A percentile compares a stretch with the other conserved stretches of the same genome.
These are phyloP conservation scores for Oleoguttula mirabilis DNA, from an alignment of 495 filamentous ascomycete species.

Conservation along the genomic window DNA sequence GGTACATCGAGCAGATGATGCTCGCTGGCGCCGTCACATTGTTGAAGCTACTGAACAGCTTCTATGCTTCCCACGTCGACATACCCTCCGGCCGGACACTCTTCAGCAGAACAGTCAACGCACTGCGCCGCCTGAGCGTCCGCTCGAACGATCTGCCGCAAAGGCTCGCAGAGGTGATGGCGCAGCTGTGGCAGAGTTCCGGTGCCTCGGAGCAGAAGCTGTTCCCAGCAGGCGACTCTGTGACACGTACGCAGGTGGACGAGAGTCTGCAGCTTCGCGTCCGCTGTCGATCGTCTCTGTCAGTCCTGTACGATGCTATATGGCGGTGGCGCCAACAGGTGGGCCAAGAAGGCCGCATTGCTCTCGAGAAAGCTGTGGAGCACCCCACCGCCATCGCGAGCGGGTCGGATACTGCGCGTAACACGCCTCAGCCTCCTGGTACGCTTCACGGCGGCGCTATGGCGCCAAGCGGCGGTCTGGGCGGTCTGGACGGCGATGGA, in stretches of 20 bases:
- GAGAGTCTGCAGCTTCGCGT: conserved; percentile 74
- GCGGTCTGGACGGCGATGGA: conserved; percentile 23
- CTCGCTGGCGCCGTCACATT: conserved; percentile 76
- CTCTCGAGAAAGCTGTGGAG: conserved; percentile 16
- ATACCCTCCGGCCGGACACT: conserved; percentile 59
- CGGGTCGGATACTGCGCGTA: conserved; percentile 11
- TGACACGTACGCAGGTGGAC: conserved; percentile 33
- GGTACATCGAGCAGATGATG: conserved; percentile 87
- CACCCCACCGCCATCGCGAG: conserved; percentile 12
- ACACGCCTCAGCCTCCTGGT: conserved; percentile 11
- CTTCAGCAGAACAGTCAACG: conserved; percentile 64
- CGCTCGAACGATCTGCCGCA: conserved; percentile 74
- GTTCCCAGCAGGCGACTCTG: conserved; percentile 12
- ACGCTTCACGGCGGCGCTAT: not conserved
- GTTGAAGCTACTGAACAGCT: conserved; percentile 73
- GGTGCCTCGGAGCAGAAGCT: conserved; percentile 38
- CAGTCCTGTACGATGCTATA: conserved; percentile 79
- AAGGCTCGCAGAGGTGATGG: conserved; percentile 76
- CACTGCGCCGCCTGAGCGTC: conserved; percentile 67
- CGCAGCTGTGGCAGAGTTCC: conserved; percentile 79
- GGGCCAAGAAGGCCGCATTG: conserved; percentile 12
- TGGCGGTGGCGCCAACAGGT: conserved; percentile 64
- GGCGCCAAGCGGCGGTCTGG: not conserved
- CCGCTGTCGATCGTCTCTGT: conserved; percentile 85
- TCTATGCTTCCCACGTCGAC: conserved; percentile 64